Percentiles rank a stretch among this genome's conserved stretches.
Conservation (phyloP, 352 stramenopile genomes). For the Saprolegnia parasitica region DNA sequence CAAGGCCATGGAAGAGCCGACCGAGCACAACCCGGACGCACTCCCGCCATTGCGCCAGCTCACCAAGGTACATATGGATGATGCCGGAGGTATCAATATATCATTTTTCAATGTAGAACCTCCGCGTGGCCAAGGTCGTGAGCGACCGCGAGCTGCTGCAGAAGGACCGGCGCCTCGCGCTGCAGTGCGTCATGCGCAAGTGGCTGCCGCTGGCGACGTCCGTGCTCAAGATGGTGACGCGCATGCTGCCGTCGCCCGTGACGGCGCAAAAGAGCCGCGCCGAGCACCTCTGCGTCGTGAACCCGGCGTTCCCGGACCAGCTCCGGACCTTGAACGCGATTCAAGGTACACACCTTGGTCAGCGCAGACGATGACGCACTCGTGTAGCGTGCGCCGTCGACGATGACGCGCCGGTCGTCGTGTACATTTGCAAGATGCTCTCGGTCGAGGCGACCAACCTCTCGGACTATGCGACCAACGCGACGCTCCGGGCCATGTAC, state of each 20-base stretch:
- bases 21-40: constrained; percentile 42
- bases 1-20: constrained; percentile 45
- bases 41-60: constrained; percentile 46
- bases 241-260: constrained; percentile 69
- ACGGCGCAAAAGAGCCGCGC: constrained; percentile 64
- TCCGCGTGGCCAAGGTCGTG: constrained; percentile 61
- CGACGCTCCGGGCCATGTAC: constrained; percentile 33
- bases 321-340: constrained; percentile 19
- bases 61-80: constrained; percentile 39
- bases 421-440: constrained; percentile 92
- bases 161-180: constrained; percentile 53
- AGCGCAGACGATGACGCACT: constrained; percentile 27
- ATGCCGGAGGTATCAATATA: constrained; percentile 25
- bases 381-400: constrained; percentile 50
- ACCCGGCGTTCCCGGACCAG: constrained; percentile 7
- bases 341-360: constrained; percentile 29
- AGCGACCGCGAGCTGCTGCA: constrained; percentile 68
- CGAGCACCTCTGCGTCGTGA: constrained; percentile 51
- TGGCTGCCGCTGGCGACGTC: constrained; percentile 86
- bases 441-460: constrained; percentile 84
- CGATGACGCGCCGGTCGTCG: constrained; percentile 64
- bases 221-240: constrained; percentile 89
- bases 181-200: constrained; percentile 76
- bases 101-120: constrained; percentile 34
- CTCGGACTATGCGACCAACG: constrained; percentile 54